phyloP scores from a whole-genome alignment of 192 early-diverging fungal genomes.

The Rhizophagus prolifer region DNA sequence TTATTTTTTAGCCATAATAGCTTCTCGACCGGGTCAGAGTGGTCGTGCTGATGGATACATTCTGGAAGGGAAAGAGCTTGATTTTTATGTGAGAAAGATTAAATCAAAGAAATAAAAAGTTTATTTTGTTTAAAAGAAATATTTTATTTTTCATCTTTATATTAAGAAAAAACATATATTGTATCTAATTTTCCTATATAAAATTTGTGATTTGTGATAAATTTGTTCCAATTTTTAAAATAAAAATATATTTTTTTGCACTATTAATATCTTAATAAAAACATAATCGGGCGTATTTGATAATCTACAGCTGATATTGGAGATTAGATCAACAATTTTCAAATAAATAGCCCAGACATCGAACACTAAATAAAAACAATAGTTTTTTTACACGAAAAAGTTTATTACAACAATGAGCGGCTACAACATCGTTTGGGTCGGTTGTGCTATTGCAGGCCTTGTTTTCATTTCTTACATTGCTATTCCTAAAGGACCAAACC shows the following conservation, averaged over 20 bases:
- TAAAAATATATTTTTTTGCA: too few relatives aligned
- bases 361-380: too few relatives aligned
- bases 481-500: slow-evolving; percentile 9
- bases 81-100: slow-evolving; percentile 94
- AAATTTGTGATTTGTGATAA: too few relatives aligned
- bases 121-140: background rate
- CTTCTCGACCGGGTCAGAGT: slow-evolving; percentile 97
- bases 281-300: too few relatives aligned
- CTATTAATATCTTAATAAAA: too few relatives aligned
- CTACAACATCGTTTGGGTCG: slow-evolving; percentile 2
- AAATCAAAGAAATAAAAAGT: slow-evolving; percentile 57
- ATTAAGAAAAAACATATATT: background rate
- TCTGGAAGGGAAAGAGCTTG: slow-evolving; percentile 99
- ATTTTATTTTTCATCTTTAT: background rate
- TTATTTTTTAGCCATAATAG: slow-evolving; percentile 66
- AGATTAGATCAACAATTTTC: too few relatives aligned
- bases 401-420: background rate
- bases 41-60: slow-evolving; percentile 98
- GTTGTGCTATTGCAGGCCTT: background rate
- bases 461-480: background rate
- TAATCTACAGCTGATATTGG: too few relatives aligned
- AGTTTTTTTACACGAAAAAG: background rate
- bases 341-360: too few relatives aligned
- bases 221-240: too few relatives aligned
- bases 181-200: too few relatives aligned